Evolutionary conservation across 768 basidiomycete genomes (phyloP).

Genomic region (Termitomyces sp.): DNA sequence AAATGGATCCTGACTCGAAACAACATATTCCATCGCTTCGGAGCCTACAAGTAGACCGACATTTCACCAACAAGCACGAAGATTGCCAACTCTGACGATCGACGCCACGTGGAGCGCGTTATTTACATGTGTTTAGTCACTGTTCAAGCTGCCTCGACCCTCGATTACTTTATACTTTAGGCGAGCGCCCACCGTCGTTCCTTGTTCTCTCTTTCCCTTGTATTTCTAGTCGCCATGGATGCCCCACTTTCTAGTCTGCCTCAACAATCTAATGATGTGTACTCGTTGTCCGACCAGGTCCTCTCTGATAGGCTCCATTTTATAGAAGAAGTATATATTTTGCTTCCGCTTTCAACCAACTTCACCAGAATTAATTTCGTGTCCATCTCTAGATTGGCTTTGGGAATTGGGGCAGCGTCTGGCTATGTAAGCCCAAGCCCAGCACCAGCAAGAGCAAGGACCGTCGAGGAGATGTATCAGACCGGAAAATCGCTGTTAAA

Average conservation of each 20-base stretch:
- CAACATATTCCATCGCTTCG: too few species aligned
- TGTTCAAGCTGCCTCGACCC: constrained; percentile 28
- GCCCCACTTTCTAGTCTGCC: constrained; percentile 22
- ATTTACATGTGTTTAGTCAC: constrained; percentile 32
- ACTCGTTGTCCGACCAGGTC: constrained; percentile 68
- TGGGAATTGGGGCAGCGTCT: constrained; percentile 92
- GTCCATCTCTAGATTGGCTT: constrained; percentile 63
- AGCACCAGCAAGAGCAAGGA: constrained; percentile 26
- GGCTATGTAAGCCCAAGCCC: constrained; percentile 66
- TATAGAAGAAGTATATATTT: constrained; percentile 64
- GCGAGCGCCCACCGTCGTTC: constrained; percentile 11
- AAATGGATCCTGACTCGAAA: background rate
- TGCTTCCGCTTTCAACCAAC: constrained; percentile 5
- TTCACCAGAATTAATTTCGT: constrained; percentile 4
- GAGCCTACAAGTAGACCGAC: too few species aligned
- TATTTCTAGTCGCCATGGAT: constrained; percentile 46
- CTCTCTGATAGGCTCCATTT: constrained; percentile 69
- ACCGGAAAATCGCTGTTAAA: constrained; percentile 80
- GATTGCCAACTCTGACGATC: background rate
- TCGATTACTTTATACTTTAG: background rate
- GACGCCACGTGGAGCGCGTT: constrained; percentile 17
- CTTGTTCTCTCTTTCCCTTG: constrained; percentile 35
- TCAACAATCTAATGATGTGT: constrained; percentile 52
- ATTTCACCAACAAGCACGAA: background rate
- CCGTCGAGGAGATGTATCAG: constrained; percentile 24